These are phyloP conservation scores for Adiantum capillusveneris DNA, from an alignment of 75 land plant species.

Conservation along the genomic window DNA sequence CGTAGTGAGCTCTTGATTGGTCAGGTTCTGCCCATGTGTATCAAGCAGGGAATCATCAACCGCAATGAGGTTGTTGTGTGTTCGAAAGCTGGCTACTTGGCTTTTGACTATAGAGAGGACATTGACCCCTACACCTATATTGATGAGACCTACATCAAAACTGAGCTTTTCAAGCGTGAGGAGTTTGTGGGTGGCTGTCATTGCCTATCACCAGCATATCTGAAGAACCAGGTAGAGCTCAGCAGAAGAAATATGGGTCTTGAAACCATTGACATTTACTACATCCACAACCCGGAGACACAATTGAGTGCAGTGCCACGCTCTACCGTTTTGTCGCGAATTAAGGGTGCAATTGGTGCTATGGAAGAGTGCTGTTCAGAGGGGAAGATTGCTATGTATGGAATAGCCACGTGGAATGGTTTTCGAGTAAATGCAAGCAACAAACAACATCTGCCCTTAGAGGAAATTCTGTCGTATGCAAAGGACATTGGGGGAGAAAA, in stretches of 20 bases:
- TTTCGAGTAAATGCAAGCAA: constrained; percentile 6
- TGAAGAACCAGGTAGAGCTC: constrained; percentile 12
- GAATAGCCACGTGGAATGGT: constrained; percentile 12
- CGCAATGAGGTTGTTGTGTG: constrained; percentile 10
- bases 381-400: constrained; percentile 10
- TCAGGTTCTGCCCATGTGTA: not conserved
- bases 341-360: constrained; percentile 3
- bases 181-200: constrained; percentile 12
- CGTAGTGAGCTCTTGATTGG: constrained; percentile 8
- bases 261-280: constrained; percentile 13
- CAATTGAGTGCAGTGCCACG: constrained; percentile 4
- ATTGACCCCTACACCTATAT: constrained; percentile 7
- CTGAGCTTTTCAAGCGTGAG: constrained; percentile 5
- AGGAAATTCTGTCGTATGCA: constrained; percentile 6
- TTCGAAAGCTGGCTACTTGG: constrained; percentile 7
- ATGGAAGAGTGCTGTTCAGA: constrained; percentile 5
- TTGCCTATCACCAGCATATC: constrained; percentile 4
- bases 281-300: constrained; percentile 16
- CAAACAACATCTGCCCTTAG: constrained; percentile 9
- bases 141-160: constrained; percentile 5
- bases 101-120: constrained; percentile 1
- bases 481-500: constrained; percentile 9
- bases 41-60: constrained; percentile 4
- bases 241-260: constrained; percentile 7
- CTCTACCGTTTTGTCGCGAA: not conserved